phyloP scores from a whole-genome alignment of 331 rosid genomes.

The Pyracantha coccinea region DNA sequence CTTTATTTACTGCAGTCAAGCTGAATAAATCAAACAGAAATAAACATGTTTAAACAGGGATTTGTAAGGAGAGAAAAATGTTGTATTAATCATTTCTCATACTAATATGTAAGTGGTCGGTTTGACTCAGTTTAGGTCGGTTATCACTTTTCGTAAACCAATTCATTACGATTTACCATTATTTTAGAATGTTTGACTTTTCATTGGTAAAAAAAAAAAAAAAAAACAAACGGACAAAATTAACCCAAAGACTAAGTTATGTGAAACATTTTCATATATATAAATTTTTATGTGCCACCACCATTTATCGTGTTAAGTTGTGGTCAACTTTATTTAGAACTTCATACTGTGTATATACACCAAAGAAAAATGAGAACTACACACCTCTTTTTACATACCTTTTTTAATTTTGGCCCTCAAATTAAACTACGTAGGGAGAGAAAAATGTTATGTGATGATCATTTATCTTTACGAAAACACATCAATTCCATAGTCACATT shows the following conservation, averaged over 20 bases:
- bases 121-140: not conserved
- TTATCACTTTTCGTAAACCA: not conserved
- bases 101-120: not conserved
- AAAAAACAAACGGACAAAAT: not conserved
- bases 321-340: not conserved
- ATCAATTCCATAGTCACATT: not conserved
- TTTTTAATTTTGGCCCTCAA: too few relatives aligned
- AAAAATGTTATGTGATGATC: not conserved
- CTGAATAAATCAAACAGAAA: too few relatives aligned
- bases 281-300: accelerated
- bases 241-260: not conserved
- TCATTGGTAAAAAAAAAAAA: too few relatives aligned
- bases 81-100: too few relatives aligned
- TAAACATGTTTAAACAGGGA: not conserved
- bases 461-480: not conserved
- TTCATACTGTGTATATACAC: not conserved
- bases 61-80: too few relatives aligned
- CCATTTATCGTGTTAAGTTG: too few relatives aligned
- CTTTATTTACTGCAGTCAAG: too few relatives aligned
- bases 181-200: too few relatives aligned
- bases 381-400: too few relatives aligned
- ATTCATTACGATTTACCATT: not conserved
- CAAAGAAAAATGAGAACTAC: too few relatives aligned
- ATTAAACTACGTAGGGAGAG: not conserved
- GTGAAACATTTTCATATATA: not conserved